A percentile compares a stretch with the other conserved stretches of the same genome.
Conservation (phyloP, 2,329 filamentous ascomycete species). For the Verticillium albo-atrum region DNA sequence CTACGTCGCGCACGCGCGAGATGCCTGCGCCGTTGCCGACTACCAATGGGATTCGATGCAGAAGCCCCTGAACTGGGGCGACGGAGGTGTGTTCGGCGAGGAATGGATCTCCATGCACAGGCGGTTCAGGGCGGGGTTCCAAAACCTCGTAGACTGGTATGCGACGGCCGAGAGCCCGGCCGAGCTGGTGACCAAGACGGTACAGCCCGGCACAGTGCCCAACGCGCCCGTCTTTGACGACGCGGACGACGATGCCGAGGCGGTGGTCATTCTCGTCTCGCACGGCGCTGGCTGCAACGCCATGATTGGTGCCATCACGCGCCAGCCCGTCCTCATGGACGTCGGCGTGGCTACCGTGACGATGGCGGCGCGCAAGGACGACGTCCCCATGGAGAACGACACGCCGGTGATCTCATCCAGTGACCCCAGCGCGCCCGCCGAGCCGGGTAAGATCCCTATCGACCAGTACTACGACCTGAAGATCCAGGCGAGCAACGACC, state of each 20-base stretch:
- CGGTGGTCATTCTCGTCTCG: slow-evolving; percentile 82
- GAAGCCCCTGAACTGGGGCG: slow-evolving; percentile 73
- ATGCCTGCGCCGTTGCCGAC: slow-evolving; percentile 82
- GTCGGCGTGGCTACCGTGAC: slow-evolving; percentile 88
- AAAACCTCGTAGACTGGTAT: slow-evolving; percentile 83
- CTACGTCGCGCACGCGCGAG: slow-evolving; percentile 84
- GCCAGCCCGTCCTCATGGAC: slow-evolving; percentile 86
- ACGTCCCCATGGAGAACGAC: slow-evolving; percentile 6
- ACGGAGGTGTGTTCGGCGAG: slow-evolving; percentile 83
- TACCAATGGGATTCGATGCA: slow-evolving; percentile 95
- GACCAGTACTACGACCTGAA: slow-evolving; percentile 68
- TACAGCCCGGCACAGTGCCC: slow-evolving; percentile 25
- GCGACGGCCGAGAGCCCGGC: slow-evolving; percentile 46
- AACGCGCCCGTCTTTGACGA: slow-evolving; percentile 29
- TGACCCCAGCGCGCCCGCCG: slow-evolving; percentile 15
- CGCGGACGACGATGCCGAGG: slow-evolving; percentile 61
- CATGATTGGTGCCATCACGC: slow-evolving; percentile 84
- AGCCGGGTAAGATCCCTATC: slow-evolving; percentile 35
- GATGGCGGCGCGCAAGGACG: slow-evolving; percentile 67
- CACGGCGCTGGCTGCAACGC: slow-evolving; percentile 97
- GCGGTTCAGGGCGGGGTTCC: slow-evolving; percentile 75
- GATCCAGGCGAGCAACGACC: slow-evolving; percentile 70
- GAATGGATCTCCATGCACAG: slow-evolving; percentile 97
- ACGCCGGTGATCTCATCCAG: slow-evolving; percentile 23
- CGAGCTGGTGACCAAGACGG: slow-evolving; percentile 44